These are phyloP conservation scores for Pelargonium nanum DNA, from an alignment of 345 rosid genomes.

Conservation along the genomic window DNA sequence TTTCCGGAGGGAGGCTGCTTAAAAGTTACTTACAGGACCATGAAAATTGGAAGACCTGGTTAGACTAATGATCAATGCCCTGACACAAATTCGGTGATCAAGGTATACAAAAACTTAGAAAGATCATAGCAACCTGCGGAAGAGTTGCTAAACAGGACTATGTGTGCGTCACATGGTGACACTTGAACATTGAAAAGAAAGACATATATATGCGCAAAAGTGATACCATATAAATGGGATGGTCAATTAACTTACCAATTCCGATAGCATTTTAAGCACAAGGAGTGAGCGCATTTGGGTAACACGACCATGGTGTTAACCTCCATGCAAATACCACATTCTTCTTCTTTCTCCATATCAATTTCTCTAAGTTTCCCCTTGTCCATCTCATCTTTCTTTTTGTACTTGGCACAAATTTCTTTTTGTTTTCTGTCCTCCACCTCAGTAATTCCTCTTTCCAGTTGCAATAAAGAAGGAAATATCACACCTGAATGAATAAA, in stretches of 20 bases:
- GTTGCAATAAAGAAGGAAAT: constrained; percentile 80
- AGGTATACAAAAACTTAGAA: no score
- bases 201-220: no score
- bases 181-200: no score
- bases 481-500: constrained; percentile 48
- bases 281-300: constrained; percentile 71
- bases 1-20: no score
- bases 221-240: neutral
- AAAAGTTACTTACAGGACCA: no score
- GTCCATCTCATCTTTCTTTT: constrained; percentile 31
- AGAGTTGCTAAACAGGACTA: no score
- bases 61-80: no score
- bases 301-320: constrained; percentile 51
- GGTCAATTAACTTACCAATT: constrained; percentile 38
- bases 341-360: constrained; percentile 82
- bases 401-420: constrained; percentile 55
- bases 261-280: constrained; percentile 72
- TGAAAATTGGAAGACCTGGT: no score
- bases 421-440: constrained; percentile 70
- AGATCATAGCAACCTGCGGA: no score
- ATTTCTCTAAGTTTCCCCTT: constrained; percentile 65
- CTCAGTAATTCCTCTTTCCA: constrained; percentile 63
- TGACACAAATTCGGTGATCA: no score
- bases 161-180: no score
- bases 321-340: constrained; percentile 95